These are phyloP conservation scores for Aspergillus saccharolyticus DNA, from an alignment of 495 filamentous ascomycete genomes.

Conservation along the genomic window DNA sequence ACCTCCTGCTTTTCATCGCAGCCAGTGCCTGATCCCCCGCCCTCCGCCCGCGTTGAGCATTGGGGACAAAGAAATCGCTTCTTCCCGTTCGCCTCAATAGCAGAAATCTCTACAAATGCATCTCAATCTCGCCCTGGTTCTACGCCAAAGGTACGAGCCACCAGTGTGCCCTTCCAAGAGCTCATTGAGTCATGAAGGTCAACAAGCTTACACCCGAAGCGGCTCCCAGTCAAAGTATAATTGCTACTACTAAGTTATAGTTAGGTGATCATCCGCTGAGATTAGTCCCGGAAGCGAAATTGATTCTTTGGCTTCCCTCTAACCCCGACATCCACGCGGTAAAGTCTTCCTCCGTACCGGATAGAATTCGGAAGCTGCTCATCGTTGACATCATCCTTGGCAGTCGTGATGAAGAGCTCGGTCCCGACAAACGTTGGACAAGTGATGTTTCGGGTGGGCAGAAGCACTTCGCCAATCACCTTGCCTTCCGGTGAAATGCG, in stretches of 20 bases:
- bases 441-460: slow-evolving; percentile 66
- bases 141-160: background rate
- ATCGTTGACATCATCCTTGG: slow-evolving; percentile 53
- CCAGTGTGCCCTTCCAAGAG: background rate
- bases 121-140: background rate
- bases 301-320: slow-evolving; percentile 52
- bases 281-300: slow-evolving; percentile 37
- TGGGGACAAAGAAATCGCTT: no score
- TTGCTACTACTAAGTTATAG: background rate
- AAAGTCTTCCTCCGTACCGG: slow-evolving; percentile 60
- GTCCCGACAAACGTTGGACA: slow-evolving; percentile 70
- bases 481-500: slow-evolving; percentile 60
- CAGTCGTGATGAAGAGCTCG: slow-evolving; percentile 71
- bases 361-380: slow-evolving; percentile 50
- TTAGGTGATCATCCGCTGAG: background rate
- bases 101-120: background rate
- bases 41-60: background rate
- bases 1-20: background rate
- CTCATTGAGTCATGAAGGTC: background rate
- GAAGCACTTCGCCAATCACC: slow-evolving; percentile 58
- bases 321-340: slow-evolving; percentile 62
- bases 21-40: background rate
- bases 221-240: background rate
- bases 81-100: background rate
- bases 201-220: background rate